Base-by-base conservation (phyloP, 345 rosid species). In the Brassica nigra region DNA sequence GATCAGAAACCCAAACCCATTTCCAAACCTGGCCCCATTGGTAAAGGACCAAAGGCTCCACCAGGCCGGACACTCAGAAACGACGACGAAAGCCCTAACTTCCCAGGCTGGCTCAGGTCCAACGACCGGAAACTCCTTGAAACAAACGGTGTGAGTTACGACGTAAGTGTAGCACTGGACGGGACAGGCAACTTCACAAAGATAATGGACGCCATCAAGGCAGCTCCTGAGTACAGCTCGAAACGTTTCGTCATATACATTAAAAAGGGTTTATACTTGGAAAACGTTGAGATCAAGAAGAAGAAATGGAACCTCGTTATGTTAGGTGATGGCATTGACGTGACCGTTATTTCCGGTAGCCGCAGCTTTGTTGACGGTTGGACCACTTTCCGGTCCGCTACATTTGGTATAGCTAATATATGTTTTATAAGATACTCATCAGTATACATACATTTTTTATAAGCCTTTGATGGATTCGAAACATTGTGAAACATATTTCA, bases 381-480 rank as follows among this genome's bases (percentile, higher is more conserved):
- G 97, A 94, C 99, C 52, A 94, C 99, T 12, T 94, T 92, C 79
- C 81, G 97, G 57, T 86, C 97, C 1, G 97, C 99, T 66, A 94
- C 97, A 36, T 89, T 94, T 6, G 99, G 99, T 52, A 47, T 47
- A n/a, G n/a, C 2, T 52, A 47, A 11, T 23, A 37, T 44, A 29
- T 1, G 78, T 39, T 39, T 20, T 6, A 71, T 52, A 63, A 18
- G 7, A 68, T 44, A 2, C 6, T 16, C 30, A 8, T 9, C 55
- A 3, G 1, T 27, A 55, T 55, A 9, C 44, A 55, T 55, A 9
- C 44, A 67, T 57, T 36, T 62, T 70, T 70, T 70, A n/a, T 12
- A 12, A 20, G 0, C 6, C 30, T 55, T 3, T 57, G 8, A 0
- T 47, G 27, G 27, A 23, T 23, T 23, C 27, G 27, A 23, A 37